Conservation (phyloP, 1,139 yeast species). For the Pichia sp. region DNA sequence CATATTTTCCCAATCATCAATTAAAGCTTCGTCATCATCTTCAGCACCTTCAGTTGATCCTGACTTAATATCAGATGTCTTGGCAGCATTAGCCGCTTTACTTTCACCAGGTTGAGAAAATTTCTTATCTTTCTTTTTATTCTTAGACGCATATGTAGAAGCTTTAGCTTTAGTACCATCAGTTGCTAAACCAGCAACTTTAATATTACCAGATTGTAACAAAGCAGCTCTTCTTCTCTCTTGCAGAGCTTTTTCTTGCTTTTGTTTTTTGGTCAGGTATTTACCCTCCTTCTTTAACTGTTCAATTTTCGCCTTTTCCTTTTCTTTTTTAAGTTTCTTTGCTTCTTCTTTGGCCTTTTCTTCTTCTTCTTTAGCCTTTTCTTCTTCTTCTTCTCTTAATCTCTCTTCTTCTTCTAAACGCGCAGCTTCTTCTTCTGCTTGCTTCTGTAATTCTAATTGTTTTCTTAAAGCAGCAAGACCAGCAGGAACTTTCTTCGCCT, state of each 20-base stretch:
- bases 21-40: conserved; percentile 48
- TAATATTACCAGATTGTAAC: conserved; percentile 65
- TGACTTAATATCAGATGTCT: conserved; percentile 4
- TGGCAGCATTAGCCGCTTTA: conserved; percentile 4
- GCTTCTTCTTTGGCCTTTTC: conserved; percentile 64
- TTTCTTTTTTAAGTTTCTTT: conserved; percentile 70
- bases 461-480: conserved; percentile 76
- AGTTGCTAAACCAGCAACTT: conserved; percentile 61
- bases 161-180: conserved; percentile 53
- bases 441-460: conserved; percentile 83
- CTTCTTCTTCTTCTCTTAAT: conserved; percentile 57
- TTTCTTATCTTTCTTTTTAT: conserved; percentile 44
- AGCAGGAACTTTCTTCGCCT: conserved; percentile 63
- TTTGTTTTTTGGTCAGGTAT: conserved; percentile 83
- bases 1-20: conserved; percentile 65
- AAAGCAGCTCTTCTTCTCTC: conserved; percentile 89
- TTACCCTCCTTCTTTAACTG: conserved; percentile 92
- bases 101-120: conserved; percentile 18
- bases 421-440: conserved; percentile 66
- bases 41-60: conserved; percentile 30
- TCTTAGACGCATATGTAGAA: conserved; percentile 62
- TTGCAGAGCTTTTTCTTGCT: conserved; percentile 79
- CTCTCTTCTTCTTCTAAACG: conserved; percentile 58
- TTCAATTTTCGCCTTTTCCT: conserved; percentile 71
- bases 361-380: conserved; percentile 42